phyloP scores from a whole-genome alignment of 2,329 filamentous ascomycete species.

The Alternaria ventricosa region DNA sequence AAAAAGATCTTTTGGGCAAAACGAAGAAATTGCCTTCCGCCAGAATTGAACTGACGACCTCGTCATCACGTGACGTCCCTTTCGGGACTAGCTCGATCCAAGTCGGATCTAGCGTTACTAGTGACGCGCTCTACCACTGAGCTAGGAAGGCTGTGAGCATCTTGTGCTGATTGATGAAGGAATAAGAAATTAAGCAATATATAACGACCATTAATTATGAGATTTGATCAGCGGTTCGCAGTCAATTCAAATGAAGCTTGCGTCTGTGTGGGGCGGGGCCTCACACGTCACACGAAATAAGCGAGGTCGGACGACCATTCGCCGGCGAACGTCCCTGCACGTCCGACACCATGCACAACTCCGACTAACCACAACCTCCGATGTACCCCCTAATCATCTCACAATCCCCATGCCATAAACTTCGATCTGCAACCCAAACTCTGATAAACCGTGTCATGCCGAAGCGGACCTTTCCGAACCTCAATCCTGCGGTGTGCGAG shows the following conservation, averaged over 20 bases:
- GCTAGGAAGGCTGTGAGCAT: slow-evolving; percentile 10
- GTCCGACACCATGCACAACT: neutral
- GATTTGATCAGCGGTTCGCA: too few species aligned
- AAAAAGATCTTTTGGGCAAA: neutral
- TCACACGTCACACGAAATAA: neutral
- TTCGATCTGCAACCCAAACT: neutral
- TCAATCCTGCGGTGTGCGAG: neutral
- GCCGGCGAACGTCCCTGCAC: neutral
- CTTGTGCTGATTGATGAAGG: too few species aligned
- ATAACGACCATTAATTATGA: too few species aligned
- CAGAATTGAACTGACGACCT: slow-evolving; percentile 20
- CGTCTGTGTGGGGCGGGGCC: neutral
- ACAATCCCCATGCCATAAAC: neutral
- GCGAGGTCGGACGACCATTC: neutral
- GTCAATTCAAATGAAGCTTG: too few species aligned
- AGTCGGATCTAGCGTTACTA: neutral
- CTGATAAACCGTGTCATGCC: neutral
- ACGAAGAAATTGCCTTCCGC: slow-evolving; percentile 4
- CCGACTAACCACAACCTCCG: neutral
- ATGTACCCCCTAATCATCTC: neutral
- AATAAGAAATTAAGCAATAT: too few species aligned
- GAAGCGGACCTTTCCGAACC: neutral
- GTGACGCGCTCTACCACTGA: slow-evolving; percentile 19
- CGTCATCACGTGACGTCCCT: slow-evolving; percentile 1
- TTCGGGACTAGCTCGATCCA: neutral